A percentile compares a stretch with the other conserved stretches of the same genome.
These are phyloP conservation scores for Hirschfeldia incana DNA, from an alignment of 345 rosid genomes.

Conservation along the genomic window DNA sequence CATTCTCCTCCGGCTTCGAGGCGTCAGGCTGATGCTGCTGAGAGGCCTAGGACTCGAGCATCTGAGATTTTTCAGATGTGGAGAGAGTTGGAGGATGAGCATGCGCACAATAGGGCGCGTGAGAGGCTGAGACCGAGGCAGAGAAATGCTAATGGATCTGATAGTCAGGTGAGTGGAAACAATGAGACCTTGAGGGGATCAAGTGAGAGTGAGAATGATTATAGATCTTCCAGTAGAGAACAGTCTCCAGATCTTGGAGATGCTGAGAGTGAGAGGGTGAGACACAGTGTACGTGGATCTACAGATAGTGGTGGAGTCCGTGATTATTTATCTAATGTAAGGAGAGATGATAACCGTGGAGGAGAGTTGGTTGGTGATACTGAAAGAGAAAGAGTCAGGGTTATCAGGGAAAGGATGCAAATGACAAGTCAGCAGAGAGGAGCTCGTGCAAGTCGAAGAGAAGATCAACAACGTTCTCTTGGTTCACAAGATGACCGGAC, in stretches of 20 bases:
- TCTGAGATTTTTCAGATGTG: constrained; percentile 17
- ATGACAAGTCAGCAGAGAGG: constrained; percentile 11
- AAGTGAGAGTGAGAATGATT: constrained; percentile 15
- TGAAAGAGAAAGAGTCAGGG: constrained; percentile 4
- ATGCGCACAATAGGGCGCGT: constrained; percentile 1
- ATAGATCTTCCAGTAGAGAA: constrained; percentile 4
- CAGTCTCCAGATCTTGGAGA: constrained; percentile 7
- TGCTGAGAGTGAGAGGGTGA: constrained; percentile 13
- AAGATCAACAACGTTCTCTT: background rate
- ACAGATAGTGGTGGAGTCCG: background rate
- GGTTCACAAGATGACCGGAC: background rate
- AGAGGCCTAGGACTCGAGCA: background rate
- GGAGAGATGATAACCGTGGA: constrained; percentile 2
- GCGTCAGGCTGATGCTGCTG: background rate
- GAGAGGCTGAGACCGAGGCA: background rate
- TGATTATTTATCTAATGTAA: background rate
- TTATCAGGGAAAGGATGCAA: constrained; percentile 11
- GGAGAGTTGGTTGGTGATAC: constrained; percentile 6
- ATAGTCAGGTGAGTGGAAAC: background rate
- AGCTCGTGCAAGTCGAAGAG: constrained; percentile 14
- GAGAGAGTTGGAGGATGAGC: constrained; percentile 13
- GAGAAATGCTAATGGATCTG: background rate
- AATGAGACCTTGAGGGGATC: background rate
- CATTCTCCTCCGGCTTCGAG: background rate
- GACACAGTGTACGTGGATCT: background rate